Evolutionary conservation across 1,284 basidiomycete genomes (phyloP), one percentile per base, ranked within the genome.

Genomic region (Sanghuangporus sanghuang): DNA sequence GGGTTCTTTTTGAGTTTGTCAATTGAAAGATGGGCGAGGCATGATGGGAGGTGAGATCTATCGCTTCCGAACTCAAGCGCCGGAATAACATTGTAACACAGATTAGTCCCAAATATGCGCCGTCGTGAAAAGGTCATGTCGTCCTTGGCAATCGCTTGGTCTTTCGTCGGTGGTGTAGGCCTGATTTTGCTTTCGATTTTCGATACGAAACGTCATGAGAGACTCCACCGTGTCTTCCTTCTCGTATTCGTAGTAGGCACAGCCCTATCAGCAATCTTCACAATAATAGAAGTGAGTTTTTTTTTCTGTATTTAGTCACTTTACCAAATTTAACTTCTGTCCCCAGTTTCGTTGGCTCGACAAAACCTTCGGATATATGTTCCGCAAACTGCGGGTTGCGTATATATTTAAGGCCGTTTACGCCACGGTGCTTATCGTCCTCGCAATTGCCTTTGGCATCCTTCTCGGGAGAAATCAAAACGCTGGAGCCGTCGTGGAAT

Each of bases 231-330:
- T 16, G 64, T 76, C 18, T 90, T 88, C 68, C 78, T 91, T 23
- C 77, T 89, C 42, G 74, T 90, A 6, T 88, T 87, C 71, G 82
- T 87, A 62, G 36, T 84, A 32, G 85, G 86, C 12, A 83, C 90
- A 1, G 82, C 78, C 1, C 70, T 91, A 40, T 87, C 84, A 64
- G 86, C 87, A 8, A 81, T 91, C 44, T 90, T 90, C 74, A 87
- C 87, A 4, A 76, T 89, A 16, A 64, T 82, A n/a, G 89, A 92
- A 79, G 85, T 85, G 69, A 32, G 74, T 69, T 5, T 59, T 23
- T 32, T n/a, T 35, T 40, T 12, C 5, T 46, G 14, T 18, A 12
- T 46, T n/a, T 46, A n/a, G 5, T 46, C 44, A 46, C 16, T 7
- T 18, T 16, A 18, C 44, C 44, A 46, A 46, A 46, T 46, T 18